Percentiles rank a stretch among this genome's conserved stretches.
phyloP scores from a whole-genome alignment of 805 yeast species.

The Ogataea thermomethanolica region DNA sequence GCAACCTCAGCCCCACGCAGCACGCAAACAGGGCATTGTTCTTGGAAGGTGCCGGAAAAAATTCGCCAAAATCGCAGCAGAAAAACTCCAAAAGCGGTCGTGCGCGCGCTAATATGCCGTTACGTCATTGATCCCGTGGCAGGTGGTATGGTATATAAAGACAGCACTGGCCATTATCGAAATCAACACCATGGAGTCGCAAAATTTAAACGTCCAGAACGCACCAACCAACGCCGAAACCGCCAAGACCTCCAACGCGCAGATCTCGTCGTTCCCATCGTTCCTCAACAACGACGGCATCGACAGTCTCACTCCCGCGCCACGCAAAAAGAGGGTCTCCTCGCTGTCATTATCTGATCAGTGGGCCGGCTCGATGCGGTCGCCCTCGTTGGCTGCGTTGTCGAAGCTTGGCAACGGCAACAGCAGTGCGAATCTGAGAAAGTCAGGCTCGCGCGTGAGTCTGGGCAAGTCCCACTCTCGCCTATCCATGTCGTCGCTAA shows the following conservation, averaged over 20 bases:
- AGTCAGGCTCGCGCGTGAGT: conserved; percentile 19
- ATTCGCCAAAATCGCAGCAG: not conserved
- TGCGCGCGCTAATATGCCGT: not conserved
- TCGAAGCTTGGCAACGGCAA: conserved; percentile 18
- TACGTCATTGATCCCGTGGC: conserved; percentile 4
- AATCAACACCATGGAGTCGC: conserved; percentile 4
- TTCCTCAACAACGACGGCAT: conserved; percentile 72
- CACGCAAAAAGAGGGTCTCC: conserved; percentile 60
- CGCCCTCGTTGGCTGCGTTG: conserved; percentile 22
- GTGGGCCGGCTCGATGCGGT: conserved; percentile 46
- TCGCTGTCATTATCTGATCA: conserved; percentile 70
- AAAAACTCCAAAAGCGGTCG: not conserved
- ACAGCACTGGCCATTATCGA: not conserved
- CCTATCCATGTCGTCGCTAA: conserved; percentile 25
- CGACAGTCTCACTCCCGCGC: conserved; percentile 59
- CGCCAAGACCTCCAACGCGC: conserved; percentile 9
- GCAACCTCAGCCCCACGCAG: not conserved
- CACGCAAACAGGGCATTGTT: not conserved
- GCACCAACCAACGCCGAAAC: conserved; percentile 18
- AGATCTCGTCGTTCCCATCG: conserved; percentile 34
- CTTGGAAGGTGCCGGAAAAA: conserved; percentile 2
- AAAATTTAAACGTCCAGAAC: conserved; percentile 11
- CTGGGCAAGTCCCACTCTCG: conserved; percentile 25
- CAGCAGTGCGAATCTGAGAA: conserved; percentile 21
- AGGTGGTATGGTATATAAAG: conserved; percentile 2